A percentile compares a stretch with the other conserved stretches of the same genome.
Conservation (phyloP, 208 protist genomes). For the Crithidia fasciculata region DNA sequence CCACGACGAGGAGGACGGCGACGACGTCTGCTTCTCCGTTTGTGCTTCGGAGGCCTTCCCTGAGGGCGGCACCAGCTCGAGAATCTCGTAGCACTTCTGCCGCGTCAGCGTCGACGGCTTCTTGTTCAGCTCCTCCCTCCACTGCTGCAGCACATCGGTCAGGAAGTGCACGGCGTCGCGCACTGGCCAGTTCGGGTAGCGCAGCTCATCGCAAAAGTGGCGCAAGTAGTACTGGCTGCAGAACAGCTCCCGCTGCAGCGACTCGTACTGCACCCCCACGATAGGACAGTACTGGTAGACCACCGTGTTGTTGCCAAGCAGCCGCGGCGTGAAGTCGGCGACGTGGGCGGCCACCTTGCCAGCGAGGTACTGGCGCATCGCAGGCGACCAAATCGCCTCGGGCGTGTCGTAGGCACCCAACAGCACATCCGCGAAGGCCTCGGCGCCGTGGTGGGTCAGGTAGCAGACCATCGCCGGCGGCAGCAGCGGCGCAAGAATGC, state of each 20-base stretch:
- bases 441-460: constrained; percentile 89
- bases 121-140: constrained; percentile 89
- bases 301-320: constrained; percentile 87
- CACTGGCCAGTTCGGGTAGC: constrained; percentile 94
- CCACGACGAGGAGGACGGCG: background rate
- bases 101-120: constrained; percentile 72
- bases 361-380: constrained; percentile 92
- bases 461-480: constrained; percentile 95
- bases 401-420: constrained; percentile 95
- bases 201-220: constrained; percentile 91
- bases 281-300: constrained; percentile 95
- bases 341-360: constrained; percentile 93
- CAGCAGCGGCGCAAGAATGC: constrained; percentile 88
- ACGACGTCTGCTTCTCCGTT: no score
- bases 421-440: constrained; percentile 92
- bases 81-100: constrained; percentile 65
- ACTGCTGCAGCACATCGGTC: constrained; percentile 84
- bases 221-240: constrained; percentile 95
- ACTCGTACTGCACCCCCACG: constrained; percentile 82
- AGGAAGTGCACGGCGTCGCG: constrained; percentile 85
- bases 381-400: constrained; percentile 94
- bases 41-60: background rate
- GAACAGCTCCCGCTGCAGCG: constrained; percentile 93
- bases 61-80: constrained; percentile 62
- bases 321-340: constrained; percentile 91